These are phyloP conservation scores for Suhomyces vadensis DNA, from an alignment of 805 yeast species.

Conservation along the genomic window DNA sequence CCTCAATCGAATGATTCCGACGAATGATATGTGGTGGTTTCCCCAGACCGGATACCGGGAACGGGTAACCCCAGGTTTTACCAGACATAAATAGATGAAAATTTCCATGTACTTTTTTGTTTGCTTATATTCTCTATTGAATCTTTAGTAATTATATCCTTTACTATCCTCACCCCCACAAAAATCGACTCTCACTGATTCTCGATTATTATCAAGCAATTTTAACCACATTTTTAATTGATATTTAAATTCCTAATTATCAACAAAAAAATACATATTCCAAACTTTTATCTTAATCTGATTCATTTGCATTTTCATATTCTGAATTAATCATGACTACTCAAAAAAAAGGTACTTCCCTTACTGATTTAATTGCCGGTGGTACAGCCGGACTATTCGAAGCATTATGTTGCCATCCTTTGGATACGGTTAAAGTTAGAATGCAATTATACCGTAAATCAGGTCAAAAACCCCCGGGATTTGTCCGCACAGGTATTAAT, in stretches of 20 bases:
- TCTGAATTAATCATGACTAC: slow-evolving; percentile 7
- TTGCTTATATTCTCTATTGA: neutral
- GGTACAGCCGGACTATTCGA: slow-evolving; percentile 97
- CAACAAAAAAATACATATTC: too few species aligned
- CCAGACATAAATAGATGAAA: slow-evolving; percentile 3
- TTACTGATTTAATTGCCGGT: slow-evolving; percentile 81
- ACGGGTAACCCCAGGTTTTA: slow-evolving; percentile 6
- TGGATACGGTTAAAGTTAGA: slow-evolving; percentile 94
- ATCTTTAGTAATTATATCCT: neutral
- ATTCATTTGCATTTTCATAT: neutral
- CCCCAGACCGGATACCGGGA: neutral
- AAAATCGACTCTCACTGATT: too few species aligned
- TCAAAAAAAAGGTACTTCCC: slow-evolving; percentile 40
- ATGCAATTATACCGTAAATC: slow-evolving; percentile 85
- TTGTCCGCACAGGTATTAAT: slow-evolving; percentile 73
- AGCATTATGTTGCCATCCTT: slow-evolving; percentile 98
- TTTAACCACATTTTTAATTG: too few species aligned
- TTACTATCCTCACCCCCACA: too few species aligned
- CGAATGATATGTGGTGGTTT: neutral
- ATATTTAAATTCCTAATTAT: too few species aligned
- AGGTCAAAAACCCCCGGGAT: slow-evolving; percentile 82
- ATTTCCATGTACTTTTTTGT: neutral
- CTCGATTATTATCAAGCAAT: too few species aligned
- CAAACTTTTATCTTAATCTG: too few species aligned
- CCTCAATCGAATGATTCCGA: neutral